These are phyloP conservation scores for Podospora conica DNA, from an alignment of 495 filamentous ascomycete genomes.

Conservation along the genomic window DNA sequence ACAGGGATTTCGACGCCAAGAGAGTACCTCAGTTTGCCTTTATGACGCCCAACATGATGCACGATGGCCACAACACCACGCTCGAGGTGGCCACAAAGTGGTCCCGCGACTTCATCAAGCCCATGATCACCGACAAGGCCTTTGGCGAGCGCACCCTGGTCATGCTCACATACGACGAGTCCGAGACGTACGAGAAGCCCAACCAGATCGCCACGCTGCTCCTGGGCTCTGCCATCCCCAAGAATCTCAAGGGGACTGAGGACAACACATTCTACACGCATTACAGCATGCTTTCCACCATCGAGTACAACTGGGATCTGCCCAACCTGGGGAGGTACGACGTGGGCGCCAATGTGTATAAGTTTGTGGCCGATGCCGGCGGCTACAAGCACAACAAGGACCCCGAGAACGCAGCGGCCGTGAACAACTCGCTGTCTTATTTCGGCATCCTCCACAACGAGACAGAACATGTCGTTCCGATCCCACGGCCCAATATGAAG, in stretches of 20 bases:
- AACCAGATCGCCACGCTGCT: slow-evolving; percentile 59
- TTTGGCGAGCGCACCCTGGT: slow-evolving; percentile 59
- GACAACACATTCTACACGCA: slow-evolving; percentile 68
- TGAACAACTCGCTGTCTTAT: slow-evolving; percentile 60
- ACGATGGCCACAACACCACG: slow-evolving; percentile 63
- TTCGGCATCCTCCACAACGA: slow-evolving; percentile 48
- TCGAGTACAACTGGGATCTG: slow-evolving; percentile 62
- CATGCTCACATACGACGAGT: slow-evolving; percentile 64
- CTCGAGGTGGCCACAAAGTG: slow-evolving; percentile 54
- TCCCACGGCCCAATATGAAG: slow-evolving; percentile 41
- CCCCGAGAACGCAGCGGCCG: slow-evolving; percentile 48
- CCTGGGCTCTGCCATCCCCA: slow-evolving; percentile 56
- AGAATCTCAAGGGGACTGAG: slow-evolving; percentile 47
- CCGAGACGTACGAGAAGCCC: slow-evolving; percentile 46
- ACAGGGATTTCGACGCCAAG: slow-evolving; percentile 47
- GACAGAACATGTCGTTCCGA: slow-evolving; percentile 19
- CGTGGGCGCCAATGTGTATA: slow-evolving; percentile 63
- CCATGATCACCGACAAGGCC: slow-evolving; percentile 50
- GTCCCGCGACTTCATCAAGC: slow-evolving; percentile 51
- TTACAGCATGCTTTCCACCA: slow-evolving; percentile 59
- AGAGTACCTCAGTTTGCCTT: slow-evolving; percentile 62
- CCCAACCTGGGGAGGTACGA: slow-evolving; percentile 64
- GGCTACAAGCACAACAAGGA: slow-evolving; percentile 54
- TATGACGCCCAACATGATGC: slow-evolving; percentile 66
- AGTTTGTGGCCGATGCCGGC: slow-evolving; percentile 52